A percentile compares a stretch with the other conserved stretches of the same genome.
phyloP scores from a whole-genome alignment of 768 basidiomycete species.

The Boletus coccyginus region DNA sequence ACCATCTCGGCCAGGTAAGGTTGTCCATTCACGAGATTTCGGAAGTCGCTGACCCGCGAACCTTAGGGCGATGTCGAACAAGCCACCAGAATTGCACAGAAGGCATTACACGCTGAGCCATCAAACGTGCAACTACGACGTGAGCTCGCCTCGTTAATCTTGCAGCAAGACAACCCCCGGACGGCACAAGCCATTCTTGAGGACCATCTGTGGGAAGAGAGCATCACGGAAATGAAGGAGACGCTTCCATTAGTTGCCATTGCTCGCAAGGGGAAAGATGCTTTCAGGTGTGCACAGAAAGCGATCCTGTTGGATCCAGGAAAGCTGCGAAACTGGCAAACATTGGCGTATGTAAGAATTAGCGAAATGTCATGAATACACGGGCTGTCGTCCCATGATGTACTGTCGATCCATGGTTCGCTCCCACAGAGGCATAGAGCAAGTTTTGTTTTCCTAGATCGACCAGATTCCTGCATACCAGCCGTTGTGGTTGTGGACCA shows the following conservation, averaged over 20 bases:
- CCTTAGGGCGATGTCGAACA: conserved; percentile 46
- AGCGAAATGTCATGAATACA: conserved; percentile 24
- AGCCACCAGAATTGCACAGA: conserved; percentile 55
- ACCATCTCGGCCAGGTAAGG: conserved; percentile 72
- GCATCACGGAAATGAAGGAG: conserved; percentile 36
- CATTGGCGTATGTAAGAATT: conserved; percentile 53
- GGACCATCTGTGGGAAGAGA: conserved; percentile 28
- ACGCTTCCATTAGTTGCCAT: conserved; percentile 53
- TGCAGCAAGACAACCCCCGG: conserved; percentile 44
- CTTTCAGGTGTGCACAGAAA: conserved; percentile 53
- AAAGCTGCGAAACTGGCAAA: conserved; percentile 52
- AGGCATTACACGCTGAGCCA: conserved; percentile 57
- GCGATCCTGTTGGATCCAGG: conserved; percentile 57
- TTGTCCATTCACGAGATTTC: neutral
- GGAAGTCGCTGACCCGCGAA: neutral
- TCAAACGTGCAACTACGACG: conserved; percentile 45
- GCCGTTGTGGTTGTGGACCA: neutral
- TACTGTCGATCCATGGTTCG: neutral
- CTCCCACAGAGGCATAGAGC: neutral
- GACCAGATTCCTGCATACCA: neutral
- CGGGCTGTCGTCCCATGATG: neutral
- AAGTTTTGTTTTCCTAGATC: neutral
- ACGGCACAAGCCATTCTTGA: conserved; percentile 49
- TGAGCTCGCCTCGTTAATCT: conserved; percentile 51
- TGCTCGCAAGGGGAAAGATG: conserved; percentile 33